These are phyloP conservation scores for Amauroascus niger DNA, from an alignment of 2,329 filamentous ascomycete genomes.

Conservation along the genomic window DNA sequence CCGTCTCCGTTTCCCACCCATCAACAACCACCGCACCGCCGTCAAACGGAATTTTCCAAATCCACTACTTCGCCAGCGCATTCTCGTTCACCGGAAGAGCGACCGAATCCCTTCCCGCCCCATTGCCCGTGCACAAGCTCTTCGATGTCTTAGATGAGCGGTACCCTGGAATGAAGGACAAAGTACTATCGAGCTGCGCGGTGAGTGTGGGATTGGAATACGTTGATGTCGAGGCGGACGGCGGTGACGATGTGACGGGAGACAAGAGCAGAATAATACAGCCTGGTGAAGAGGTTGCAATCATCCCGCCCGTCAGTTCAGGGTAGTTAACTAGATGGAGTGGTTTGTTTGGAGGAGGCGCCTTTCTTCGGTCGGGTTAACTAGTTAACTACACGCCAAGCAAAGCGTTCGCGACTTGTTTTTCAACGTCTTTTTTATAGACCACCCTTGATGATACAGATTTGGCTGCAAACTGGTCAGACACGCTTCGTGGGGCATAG, in stretches of 20 bases:
- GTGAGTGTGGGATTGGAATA: slow-evolving; percentile 38
- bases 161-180: slow-evolving; percentile 35
- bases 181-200: slow-evolving; percentile 33
- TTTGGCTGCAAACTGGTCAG: not conserved
- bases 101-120: slow-evolving; percentile 35
- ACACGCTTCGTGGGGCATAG: not conserved
- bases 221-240: slow-evolving; percentile 27
- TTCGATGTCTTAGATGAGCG: slow-evolving; percentile 32
- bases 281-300: slow-evolving; percentile 36
- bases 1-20: not conserved
- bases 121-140: slow-evolving; percentile 30
- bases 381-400: no score
- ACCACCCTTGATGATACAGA: not conserved
- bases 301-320: slow-evolving; percentile 42
- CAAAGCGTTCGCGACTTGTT: not conserved
- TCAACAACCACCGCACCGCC: not conserved
- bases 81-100: slow-evolving; percentile 34
- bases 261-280: slow-evolving; percentile 25
- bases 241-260: slow-evolving; percentile 16
- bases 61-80: slow-evolving; percentile 40
- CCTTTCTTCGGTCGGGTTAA: not conserved
- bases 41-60: slow-evolving; percentile 28
- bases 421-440: not conserved
- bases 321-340: slow-evolving; percentile 30
- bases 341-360: not conserved